phyloP scores from a whole-genome alignment of 2,329 filamentous ascomycete genomes.

The Claviceps pazoutovae region DNA sequence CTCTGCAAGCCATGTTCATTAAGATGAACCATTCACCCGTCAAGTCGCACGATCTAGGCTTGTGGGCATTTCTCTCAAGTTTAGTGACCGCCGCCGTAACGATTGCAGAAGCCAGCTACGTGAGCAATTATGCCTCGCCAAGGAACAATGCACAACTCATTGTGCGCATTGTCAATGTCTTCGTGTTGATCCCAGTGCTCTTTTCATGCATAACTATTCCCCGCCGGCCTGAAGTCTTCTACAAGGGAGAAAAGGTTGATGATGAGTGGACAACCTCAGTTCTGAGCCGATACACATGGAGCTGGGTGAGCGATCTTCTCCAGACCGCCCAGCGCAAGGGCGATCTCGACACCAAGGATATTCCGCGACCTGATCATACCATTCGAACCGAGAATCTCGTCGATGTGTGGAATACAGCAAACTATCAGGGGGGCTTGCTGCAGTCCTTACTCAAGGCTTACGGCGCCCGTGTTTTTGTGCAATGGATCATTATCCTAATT shows the following conservation, averaged over 20 bases:
- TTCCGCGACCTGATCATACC: slow-evolving; percentile 45
- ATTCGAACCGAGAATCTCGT: slow-evolving; percentile 37
- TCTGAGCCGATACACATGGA: slow-evolving; percentile 48
- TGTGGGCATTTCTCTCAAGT: slow-evolving; percentile 35
- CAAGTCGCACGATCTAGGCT: slow-evolving; percentile 37
- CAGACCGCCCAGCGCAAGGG: slow-evolving; percentile 40
- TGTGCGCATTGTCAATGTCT: slow-evolving; percentile 32
- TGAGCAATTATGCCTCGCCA: slow-evolving; percentile 17
- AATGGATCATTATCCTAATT: slow-evolving; percentile 42
- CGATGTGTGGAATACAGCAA: slow-evolving; percentile 32
- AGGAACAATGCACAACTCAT: slow-evolving; percentile 28
- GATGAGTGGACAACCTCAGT: slow-evolving; percentile 46
- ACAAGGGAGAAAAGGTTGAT: slow-evolving; percentile 46
- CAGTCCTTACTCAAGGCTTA: slow-evolving; percentile 45
- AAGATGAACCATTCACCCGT: slow-evolving; percentile 35
- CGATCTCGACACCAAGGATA: slow-evolving; percentile 45
- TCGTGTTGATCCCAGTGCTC: slow-evolving; percentile 28
- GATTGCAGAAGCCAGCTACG: slow-evolving; percentile 29
- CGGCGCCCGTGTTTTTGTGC: slow-evolving; percentile 37
- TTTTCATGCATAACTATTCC: slow-evolving; percentile 42
- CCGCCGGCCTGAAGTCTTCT: slow-evolving; percentile 53
- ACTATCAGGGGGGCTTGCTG: slow-evolving; percentile 42
- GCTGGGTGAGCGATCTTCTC: slow-evolving; percentile 47
- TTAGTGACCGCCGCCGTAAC: slow-evolving; percentile 29
- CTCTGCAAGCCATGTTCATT: slow-evolving; percentile 37